A percentile compares a stretch with the other conserved stretches of the same genome.
These are phyloP conservation scores for Sporothrix phasma DNA, from an alignment of 2,329 filamentous ascomycete species.

Conservation along the genomic window DNA sequence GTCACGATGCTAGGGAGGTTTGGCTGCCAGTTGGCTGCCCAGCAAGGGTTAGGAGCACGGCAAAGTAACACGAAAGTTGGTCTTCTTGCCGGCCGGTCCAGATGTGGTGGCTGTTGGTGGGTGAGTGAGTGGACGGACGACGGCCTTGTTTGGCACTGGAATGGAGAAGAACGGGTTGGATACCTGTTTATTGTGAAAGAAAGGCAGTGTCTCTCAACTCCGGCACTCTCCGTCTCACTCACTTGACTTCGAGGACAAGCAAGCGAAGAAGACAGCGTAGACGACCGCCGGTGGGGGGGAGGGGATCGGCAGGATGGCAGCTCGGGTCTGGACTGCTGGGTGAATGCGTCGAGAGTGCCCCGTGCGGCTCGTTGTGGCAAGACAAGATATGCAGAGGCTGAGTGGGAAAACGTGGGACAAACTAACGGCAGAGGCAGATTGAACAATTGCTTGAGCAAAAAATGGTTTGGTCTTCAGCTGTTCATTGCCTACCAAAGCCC, in stretches of 20 bases:
- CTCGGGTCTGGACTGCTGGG: not conserved
- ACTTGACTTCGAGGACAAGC: not conserved
- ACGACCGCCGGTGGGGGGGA: no score
- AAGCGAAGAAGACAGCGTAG: not conserved
- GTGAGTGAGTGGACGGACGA: not conserved
- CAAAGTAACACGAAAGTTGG: not conserved
- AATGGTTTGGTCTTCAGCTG: no score
- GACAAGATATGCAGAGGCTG: not conserved
- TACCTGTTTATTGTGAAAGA: no score
- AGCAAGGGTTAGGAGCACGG: not conserved
- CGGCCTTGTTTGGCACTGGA: not conserved
- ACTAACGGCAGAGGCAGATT: not conserved
- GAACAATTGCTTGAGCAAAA: not conserved
- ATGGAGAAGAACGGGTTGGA: not conserved
- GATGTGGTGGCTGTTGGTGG: not conserved
- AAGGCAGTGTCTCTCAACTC: no score
- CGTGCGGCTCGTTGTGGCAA: not conserved
- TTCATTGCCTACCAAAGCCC: not conserved
- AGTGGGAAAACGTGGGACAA: not conserved
- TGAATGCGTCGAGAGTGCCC: not conserved
- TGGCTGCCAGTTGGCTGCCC: not conserved
- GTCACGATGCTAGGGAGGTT: not conserved
- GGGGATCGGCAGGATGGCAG: no score
- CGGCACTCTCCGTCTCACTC: not conserved
- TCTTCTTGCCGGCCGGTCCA: conserved; percentile 3